Conservation (phyloP, 495 filamentous ascomycete genomes). For the Haplographium delicatum region DNA sequence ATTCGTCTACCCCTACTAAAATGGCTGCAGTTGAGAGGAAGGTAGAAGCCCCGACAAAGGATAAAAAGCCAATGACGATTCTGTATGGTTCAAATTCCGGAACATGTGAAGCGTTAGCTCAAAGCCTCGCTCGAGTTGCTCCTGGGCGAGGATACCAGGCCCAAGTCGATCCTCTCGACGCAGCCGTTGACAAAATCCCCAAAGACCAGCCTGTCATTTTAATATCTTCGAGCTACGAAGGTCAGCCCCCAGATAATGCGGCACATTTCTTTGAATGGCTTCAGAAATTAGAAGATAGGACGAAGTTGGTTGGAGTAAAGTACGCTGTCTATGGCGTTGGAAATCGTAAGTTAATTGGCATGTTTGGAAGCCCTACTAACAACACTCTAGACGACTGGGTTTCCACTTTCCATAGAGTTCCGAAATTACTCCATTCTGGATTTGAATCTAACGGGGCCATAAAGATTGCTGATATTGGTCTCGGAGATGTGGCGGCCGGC, state of each 20-base stretch:
- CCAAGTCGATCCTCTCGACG: conserved; percentile 52
- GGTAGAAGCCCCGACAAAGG: conserved; percentile 11
- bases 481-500: conserved; percentile 55
- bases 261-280: conserved; percentile 65
- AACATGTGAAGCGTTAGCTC: conserved; percentile 67
- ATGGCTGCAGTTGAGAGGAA: conserved; percentile 16
- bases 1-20: conserved; percentile 1
- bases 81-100: conserved; percentile 71
- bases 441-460: conserved; percentile 47
- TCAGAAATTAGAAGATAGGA: conserved; percentile 42
- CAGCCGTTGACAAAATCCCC: conserved; percentile 55
- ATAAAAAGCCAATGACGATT: conserved; percentile 51
- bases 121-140: conserved; percentile 55
- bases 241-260: conserved; percentile 70
- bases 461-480: conserved; percentile 50
- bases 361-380: background rate
- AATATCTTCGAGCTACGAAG: conserved; percentile 69
- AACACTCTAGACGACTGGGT: conserved; percentile 49
- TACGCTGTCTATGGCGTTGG: conserved; percentile 65
- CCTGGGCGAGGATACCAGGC: conserved; percentile 52
- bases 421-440: conserved; percentile 54
- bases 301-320: conserved; percentile 42
- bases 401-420: conserved; percentile 66
- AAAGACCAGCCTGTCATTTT: conserved; percentile 58
- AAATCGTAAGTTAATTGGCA: conserved; percentile 25